These are phyloP conservation scores for Bassia scoparia DNA, from an alignment of 148 eudicot genomes.

Conservation along the genomic window DNA sequence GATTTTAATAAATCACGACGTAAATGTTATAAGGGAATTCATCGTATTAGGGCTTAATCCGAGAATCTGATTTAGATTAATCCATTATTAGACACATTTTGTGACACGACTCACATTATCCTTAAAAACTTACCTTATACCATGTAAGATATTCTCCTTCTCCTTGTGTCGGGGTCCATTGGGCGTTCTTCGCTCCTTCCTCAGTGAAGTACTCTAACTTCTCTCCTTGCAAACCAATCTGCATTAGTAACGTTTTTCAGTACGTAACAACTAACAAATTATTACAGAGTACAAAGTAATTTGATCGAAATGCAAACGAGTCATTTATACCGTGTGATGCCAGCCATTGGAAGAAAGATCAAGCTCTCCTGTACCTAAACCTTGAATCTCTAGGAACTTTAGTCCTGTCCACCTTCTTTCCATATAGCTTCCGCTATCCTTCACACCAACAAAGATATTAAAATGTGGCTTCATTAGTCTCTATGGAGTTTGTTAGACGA, in stretches of 20 bases:
- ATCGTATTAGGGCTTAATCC: too few relatives aligned
- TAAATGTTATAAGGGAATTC: too few relatives aligned
- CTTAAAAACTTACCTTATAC: constrained; percentile 59
- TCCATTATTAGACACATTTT: too few relatives aligned
- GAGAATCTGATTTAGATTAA: too few relatives aligned
- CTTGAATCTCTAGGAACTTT: constrained; percentile 46
- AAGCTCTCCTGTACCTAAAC: constrained; percentile 72
- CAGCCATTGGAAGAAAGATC: constrained; percentile 63
- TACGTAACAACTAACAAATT: too few relatives aligned
- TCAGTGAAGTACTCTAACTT: constrained; percentile 45
- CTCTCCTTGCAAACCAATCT: constrained; percentile 72
- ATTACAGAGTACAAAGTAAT: not conserved
- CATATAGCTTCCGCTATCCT: constrained; percentile 89
- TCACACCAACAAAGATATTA: constrained; percentile 13
- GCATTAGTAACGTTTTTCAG: constrained; percentile 6
- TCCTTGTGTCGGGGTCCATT: constrained; percentile 51
- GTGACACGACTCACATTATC: too few relatives aligned
- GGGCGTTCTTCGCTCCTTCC: constrained; percentile 49
- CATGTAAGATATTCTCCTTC: constrained; percentile 51
- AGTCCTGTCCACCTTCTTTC: constrained; percentile 75
- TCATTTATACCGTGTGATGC: constrained; percentile 58
- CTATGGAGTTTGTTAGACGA: not conserved
- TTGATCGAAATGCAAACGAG: not conserved
- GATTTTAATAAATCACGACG: too few relatives aligned
- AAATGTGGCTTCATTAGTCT: constrained; percentile 9